Evolutionary conservation across 176 grass and related monocot species (phyloP).

Genomic region (Cenchrus purpureus): DNA sequence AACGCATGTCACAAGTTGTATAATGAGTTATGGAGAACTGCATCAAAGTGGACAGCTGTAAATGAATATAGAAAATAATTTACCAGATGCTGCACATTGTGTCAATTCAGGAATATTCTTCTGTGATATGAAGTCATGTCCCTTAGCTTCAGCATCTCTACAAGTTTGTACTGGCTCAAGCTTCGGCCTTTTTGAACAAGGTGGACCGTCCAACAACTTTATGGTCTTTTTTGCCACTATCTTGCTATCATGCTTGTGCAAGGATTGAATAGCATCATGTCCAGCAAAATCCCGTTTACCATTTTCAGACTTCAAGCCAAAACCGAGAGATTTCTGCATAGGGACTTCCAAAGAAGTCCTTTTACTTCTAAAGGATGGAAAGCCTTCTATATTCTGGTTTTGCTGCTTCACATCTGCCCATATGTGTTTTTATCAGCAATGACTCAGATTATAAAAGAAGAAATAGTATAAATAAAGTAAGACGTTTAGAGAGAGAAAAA

Average conservation of each 20-base stretch:
- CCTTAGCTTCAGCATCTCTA: conserved; percentile 54
- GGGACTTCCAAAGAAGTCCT: conserved; percentile 46
- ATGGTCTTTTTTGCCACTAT: conserved; percentile 63
- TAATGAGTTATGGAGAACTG: neutral
- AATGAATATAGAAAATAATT: conserved; percentile 34
- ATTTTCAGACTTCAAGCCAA: conserved; percentile 62
- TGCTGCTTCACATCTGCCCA: conserved; percentile 68
- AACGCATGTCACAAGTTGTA: neutral
- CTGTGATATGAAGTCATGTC: conserved; percentile 46
- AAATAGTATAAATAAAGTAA: conserved; percentile 18
- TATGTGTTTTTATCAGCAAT: conserved; percentile 25
- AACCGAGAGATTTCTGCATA: conserved; percentile 57
- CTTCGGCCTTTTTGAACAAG: conserved; percentile 79
- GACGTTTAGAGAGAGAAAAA: neutral
- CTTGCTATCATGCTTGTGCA: conserved; percentile 68
- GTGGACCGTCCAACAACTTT: conserved; percentile 65
- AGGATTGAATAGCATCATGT: conserved; percentile 53
- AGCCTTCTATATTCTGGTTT: conserved; percentile 57
- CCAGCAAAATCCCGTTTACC: conserved; percentile 60
- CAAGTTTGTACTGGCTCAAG: conserved; percentile 60
- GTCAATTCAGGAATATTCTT: conserved; percentile 53
- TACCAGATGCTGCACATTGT: conserved; percentile 53
- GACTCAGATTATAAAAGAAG: neutral
- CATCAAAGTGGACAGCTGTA: conserved; percentile 14
- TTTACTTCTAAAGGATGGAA: conserved; percentile 58